Percentiles rank a stretch among this genome's conserved stretches.
Conservation (phyloP, 441 rosid genomes). For the Dalechampia spathulata region DNA sequence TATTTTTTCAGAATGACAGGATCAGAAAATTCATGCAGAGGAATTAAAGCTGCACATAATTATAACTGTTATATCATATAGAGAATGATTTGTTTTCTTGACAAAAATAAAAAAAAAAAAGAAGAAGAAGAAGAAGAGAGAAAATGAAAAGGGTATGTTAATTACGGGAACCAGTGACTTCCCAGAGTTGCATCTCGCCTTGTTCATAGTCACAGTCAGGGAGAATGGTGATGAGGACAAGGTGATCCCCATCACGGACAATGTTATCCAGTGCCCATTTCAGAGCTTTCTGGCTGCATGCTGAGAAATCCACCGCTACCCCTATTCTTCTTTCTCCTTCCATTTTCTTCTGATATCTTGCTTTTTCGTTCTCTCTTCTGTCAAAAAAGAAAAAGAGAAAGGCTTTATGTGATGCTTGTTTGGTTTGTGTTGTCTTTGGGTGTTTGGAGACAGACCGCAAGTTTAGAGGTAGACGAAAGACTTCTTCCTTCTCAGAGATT, state of each 20-base stretch:
- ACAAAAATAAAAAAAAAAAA: too few species aligned
- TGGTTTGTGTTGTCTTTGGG: too few species aligned
- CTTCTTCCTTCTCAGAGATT: too few species aligned
- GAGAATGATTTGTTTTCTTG: too few species aligned
- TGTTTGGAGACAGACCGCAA: too few species aligned
- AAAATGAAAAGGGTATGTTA: too few species aligned
- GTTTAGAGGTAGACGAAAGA: too few species aligned
- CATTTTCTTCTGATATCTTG: constrained; percentile 25
- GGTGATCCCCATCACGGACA: constrained; percentile 64
- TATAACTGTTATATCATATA: background rate
- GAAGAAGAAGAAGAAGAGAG: too few species aligned
- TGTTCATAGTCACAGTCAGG: constrained; percentile 57
- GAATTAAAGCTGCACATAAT: constrained; percentile 58
- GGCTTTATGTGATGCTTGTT: background rate
- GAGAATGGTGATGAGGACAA: constrained; percentile 51
- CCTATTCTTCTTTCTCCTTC: constrained; percentile 65
- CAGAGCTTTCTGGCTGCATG: constrained; percentile 70
- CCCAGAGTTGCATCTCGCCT: constrained; percentile 96
- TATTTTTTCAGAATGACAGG: constrained; percentile 47
- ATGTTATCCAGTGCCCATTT: constrained; percentile 84
- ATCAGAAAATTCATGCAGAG: constrained; percentile 56
- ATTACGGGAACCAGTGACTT: constrained; percentile 75
- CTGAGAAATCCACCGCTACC: constrained; percentile 91
- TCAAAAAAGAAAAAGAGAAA: too few species aligned
- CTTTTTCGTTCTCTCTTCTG: background rate